These are phyloP conservation scores for Linaria vulgaris DNA, from an alignment of 257 asterid genomes.

Conservation along the genomic window DNA sequence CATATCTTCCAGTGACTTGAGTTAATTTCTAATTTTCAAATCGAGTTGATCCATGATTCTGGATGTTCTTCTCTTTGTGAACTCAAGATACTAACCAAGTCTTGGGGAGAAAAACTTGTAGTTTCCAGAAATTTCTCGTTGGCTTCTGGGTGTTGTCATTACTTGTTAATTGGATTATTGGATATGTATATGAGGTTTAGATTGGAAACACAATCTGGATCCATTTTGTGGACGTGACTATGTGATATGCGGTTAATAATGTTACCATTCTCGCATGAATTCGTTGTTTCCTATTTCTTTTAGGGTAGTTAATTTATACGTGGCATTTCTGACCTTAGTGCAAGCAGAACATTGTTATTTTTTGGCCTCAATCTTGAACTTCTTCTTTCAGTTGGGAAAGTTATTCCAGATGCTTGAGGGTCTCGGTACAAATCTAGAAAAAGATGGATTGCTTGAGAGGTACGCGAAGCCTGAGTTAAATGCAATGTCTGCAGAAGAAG, in stretches of 20 bases:
- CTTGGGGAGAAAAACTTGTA: not conserved
- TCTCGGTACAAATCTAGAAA: conserved; percentile 73
- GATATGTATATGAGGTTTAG: not conserved
- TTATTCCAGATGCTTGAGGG: conserved; percentile 93
- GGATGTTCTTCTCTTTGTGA: not conserved
- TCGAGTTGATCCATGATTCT: not conserved
- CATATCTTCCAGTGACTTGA: no score
- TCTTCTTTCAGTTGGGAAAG: conserved; percentile 62
- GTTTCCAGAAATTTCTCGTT: not conserved
- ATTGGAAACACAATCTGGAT: not conserved
- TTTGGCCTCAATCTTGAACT: not conserved
- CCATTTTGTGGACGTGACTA: not conserved
- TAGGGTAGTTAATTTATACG: not conserved
- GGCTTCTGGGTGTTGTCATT: not conserved
- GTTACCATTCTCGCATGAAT: not conserved
- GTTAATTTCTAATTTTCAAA: no score
- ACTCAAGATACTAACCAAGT: not conserved
- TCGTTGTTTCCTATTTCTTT: not conserved
- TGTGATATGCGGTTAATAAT: not conserved
- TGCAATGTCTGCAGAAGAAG: conserved; percentile 52
- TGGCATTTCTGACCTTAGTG: not conserved
- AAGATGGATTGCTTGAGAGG: conserved; percentile 67
- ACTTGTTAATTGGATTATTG: no score
- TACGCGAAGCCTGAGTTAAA: conserved; percentile 65
- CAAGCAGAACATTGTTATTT: not conserved